phyloP scores from a whole-genome alignment of 2,329 filamentous ascomycete genomes.

The Tympanopsis confertula region DNA sequence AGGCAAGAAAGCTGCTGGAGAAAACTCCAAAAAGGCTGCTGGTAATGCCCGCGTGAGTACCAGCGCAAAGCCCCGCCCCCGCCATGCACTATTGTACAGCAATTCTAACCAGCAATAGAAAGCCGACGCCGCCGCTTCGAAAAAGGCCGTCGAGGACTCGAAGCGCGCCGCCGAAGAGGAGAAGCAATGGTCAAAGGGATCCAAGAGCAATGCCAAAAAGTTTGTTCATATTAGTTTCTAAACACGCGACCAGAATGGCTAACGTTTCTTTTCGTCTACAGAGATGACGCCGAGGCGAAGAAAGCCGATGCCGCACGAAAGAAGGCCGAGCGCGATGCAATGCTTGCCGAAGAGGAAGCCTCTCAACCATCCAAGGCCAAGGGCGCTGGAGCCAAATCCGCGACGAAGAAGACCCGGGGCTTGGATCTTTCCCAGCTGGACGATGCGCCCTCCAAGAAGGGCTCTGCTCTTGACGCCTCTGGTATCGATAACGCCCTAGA shows the following conservation, averaged over 20 bases:
- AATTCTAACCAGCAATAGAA: neutral
- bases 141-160: neutral
- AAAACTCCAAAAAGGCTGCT: constrained; percentile 78
- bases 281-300: constrained; percentile 74
- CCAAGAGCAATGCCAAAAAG: neutral
- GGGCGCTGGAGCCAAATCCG: constrained; percentile 58
- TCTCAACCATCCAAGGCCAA: constrained; percentile 40
- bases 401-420: constrained; percentile 54
- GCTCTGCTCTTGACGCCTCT: constrained; percentile 59
- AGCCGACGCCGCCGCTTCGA: neutral
- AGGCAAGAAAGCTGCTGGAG: constrained; percentile 54
- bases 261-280: constrained; percentile 19
- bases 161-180: constrained; percentile 1
- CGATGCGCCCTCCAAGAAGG: constrained; percentile 25
- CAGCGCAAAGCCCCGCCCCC: neutral
- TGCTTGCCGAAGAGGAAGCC: constrained; percentile 73
- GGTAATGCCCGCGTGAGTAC: constrained; percentile 65
- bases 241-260: neutral
- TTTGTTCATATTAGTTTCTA: constrained; percentile 1
- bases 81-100: neutral
- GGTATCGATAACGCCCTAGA: constrained; percentile 93
- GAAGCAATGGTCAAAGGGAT: neutral
- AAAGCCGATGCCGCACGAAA: constrained; percentile 73
- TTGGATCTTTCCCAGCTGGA: constrained; percentile 70
- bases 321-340: constrained; percentile 82